A percentile compares a stretch with the other conserved stretches of the same genome.
These are phyloP conservation scores for Amanita jacksonii DNA, from an alignment of 768 basidiomycete species.

Conservation along the genomic window DNA sequence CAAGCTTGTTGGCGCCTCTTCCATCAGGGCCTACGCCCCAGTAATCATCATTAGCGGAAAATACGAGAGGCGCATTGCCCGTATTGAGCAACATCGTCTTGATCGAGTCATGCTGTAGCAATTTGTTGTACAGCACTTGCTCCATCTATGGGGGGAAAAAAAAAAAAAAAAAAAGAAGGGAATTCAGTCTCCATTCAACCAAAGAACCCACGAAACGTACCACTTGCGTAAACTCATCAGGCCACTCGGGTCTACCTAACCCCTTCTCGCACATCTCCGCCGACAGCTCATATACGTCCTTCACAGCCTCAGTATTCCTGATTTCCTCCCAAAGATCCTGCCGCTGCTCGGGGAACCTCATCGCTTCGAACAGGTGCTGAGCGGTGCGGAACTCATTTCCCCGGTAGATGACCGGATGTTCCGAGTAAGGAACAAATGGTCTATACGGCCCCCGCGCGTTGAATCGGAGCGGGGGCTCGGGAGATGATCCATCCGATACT, in stretches of 20 bases:
- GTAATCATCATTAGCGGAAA: slow-evolving; percentile 48
- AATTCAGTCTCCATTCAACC: no score
- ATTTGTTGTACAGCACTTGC: slow-evolving; percentile 57
- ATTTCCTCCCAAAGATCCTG: slow-evolving; percentile 51
- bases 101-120: slow-evolving; percentile 58
- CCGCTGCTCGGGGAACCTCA: slow-evolving; percentile 48
- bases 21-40: slow-evolving; percentile 52
- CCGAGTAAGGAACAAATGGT: slow-evolving; percentile 60
- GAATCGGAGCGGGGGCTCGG: slow-evolving; percentile 27
- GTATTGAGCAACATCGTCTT: slow-evolving; percentile 46
- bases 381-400: slow-evolving; percentile 56
- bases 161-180: no score
- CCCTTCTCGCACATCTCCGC: slow-evolving; percentile 20
- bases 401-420: slow-evolving; percentile 47
- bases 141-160: slow-evolving; percentile 42
- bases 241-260: slow-evolving; percentile 46
- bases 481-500: slow-evolving; percentile 6
- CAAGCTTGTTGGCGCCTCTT: slow-evolving; percentile 52
- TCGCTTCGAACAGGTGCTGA: slow-evolving; percentile 66
- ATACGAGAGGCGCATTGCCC: slow-evolving; percentile 38
- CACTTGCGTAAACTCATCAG: slow-evolving; percentile 33
- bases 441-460: slow-evolving; percentile 28
- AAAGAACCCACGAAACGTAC: slow-evolving; percentile 37
- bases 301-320: slow-evolving; percentile 26
- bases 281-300: slow-evolving; percentile 28